Base-by-base conservation (phyloP, 2,329 filamentous ascomycete species). In the Aureobasidium vineae region DNA sequence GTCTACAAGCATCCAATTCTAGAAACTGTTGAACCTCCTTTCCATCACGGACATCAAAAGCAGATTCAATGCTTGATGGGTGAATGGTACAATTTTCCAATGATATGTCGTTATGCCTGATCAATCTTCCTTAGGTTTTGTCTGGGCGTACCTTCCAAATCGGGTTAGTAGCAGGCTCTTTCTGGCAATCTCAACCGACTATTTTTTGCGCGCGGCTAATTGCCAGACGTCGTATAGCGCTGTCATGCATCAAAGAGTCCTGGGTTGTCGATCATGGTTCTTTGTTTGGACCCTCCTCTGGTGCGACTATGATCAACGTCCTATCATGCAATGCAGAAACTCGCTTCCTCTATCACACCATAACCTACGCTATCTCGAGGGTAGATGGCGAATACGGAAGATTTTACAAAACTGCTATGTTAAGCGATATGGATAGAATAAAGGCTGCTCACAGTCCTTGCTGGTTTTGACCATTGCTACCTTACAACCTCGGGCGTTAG, bases 321-420 rank as follows among this genome's bases (percentile, higher is more conserved):
- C 31, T 61, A 61, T 61, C 43, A 50, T 3, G 21, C 19, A 4
- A 21, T 16, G 5, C n/a, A 23, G 10, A 33, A 8, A 2, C 19
- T 36, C 41, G 41, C 19, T 49, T 23, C 5, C n/a, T 3, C 0
- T 49, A 26, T 50, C 43, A 38, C 41, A 38, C 15, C 31, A 61
- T 43, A 8, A 11, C 21, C n/a, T 61, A 10, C 41, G 57, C 40
- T 50, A 61, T 61, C 43, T 26, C n/a, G 41, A 38, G 57, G 41
- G 26, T 16, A 28, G 31, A 61, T 61, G 41, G 57, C 57, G 57
- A 50, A 61, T 28, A 50, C 21, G 21, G 28, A 1, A 21, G 10
- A 13, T 15, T 26, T 2, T 16, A 2, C 0, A 41, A 26, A 38
- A 10, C 7, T 11, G 23, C 10, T 0, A 26, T 21, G 13, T 3